These are phyloP conservation scores for Durio zibethinus DNA, from an alignment of 345 rosid genomes.

Conservation along the genomic window DNA sequence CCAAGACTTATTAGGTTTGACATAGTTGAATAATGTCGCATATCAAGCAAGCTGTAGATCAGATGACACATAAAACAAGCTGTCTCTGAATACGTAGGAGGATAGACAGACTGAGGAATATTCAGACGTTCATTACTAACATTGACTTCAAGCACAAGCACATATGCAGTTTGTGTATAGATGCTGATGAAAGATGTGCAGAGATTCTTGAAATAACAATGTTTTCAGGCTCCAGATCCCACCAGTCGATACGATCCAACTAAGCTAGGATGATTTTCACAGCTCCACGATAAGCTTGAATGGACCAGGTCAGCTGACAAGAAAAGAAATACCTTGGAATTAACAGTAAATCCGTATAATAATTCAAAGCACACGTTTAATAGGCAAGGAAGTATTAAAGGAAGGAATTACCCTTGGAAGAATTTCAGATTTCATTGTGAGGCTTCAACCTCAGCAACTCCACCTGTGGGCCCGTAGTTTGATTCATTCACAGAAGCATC, in stretches of 20 bases:
- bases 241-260: not conserved
- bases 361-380: not conserved
- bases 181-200: not conserved
- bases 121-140: not conserved
- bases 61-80: constrained; percentile 1
- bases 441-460: constrained; percentile 11
- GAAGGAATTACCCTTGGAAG: constrained; percentile 1
- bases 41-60: not conserved
- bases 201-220: not conserved
- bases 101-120: not conserved
- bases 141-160: constrained; percentile 5
- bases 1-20: not conserved
- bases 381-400: not conserved
- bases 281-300: not conserved
- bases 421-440: not conserved
- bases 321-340: not conserved
- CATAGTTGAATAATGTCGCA: not conserved
- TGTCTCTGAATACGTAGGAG: not conserved
- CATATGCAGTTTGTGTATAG: not conserved
- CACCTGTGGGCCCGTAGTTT: constrained; percentile 25
- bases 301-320: constrained; percentile 1
- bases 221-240: not conserved
- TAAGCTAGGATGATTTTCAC: not conserved
- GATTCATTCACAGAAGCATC: constrained; percentile 30
- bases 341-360: not conserved